Evolutionary conservation across 768 basidiomycete species (phyloP), one percentile per base, ranked within the genome.

Genomic region (Boletus eberwhitei): DNA sequence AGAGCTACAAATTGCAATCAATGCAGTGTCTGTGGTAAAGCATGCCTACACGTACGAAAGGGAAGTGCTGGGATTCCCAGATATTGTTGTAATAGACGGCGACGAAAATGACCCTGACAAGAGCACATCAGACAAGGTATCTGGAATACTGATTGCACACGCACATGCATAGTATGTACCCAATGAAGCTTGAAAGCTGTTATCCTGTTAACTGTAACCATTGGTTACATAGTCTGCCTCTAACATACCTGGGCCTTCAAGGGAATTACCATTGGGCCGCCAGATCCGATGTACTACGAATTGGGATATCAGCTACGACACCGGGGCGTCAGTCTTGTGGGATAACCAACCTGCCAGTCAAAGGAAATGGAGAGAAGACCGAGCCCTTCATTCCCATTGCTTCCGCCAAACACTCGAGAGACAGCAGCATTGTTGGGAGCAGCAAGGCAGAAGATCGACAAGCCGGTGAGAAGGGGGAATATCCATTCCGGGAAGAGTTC

Each of bases 401-500:
- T 81, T 38, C 84, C 84, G 48, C 84, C 84, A 60, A 86, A 85
- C 31, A 85, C 70, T 26, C 78, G 74, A 0, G 82, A 79, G 54
- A 85, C 73, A 66, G 75, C 74, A 0, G 79, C 60, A 48, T 73
- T 80, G 17, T 83, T 67, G 40, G 75, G 76, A 44, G 77, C 73
- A 2, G 84, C 76, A 39, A 87, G 75, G 57, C 86, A 88, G 62
- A 86, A 73, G 21, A 85, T 77, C 16, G 80, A 82, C 35, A 86
- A 71, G 21, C 84, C 85, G 3, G 83, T 84, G 32, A 86, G 60
- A 22, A 87, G 72, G 0, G 86, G 86, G 59, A 87, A 87, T 21
- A 70, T 64, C 64, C 66, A 70, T 38, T 66, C 55, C 12, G 67
- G 67, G 39, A 69, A 54, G 37, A 68, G 40, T 52, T 62, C 60